Percentiles rank a stretch among this genome's conserved stretches.
These are phyloP conservation scores for Micractinium conductrix DNA, from an alignment of 139 green algal species.

Conservation along the genomic window DNA sequence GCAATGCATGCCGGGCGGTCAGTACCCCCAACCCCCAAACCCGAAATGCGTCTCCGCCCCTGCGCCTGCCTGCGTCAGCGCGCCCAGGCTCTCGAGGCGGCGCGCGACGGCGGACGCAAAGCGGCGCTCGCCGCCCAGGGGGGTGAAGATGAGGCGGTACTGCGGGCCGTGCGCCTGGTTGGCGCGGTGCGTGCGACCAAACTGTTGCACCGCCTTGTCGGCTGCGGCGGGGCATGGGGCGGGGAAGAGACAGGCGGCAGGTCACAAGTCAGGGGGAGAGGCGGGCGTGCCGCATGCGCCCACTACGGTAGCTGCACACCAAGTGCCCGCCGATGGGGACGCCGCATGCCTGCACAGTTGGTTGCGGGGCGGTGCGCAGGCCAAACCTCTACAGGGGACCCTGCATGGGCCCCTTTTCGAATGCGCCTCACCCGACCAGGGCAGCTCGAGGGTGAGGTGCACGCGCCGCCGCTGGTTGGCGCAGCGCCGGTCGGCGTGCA, in stretches of 20 bases:
- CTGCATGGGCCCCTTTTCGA: no score
- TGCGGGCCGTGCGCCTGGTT: slow-evolving; percentile 54
- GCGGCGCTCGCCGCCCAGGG: slow-evolving; percentile 86
- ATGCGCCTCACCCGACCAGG: slow-evolving; percentile 42
- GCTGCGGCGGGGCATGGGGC: slow-evolving; percentile 57
- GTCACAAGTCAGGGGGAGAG: no score
- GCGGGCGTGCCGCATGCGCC: no score
- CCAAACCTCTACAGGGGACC: no score
- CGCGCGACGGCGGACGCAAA: slow-evolving; percentile 86
- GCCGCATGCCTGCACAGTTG: no score
- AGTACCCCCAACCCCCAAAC: no score
- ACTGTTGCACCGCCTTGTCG: slow-evolving; percentile 94
- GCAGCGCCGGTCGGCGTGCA: slow-evolving; percentile 71
- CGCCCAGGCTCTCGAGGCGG: slow-evolving; percentile 85
- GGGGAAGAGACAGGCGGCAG: neutral
- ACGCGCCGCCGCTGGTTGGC: slow-evolving; percentile 68
- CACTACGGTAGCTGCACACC: no score
- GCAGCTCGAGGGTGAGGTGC: slow-evolving; percentile 91
- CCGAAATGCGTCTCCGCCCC: no score
- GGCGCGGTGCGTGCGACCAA: slow-evolving; percentile 68
- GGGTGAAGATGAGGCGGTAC: slow-evolving; percentile 78
- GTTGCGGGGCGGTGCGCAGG: no score
- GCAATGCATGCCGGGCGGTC: no score
- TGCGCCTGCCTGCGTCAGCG: slow-evolving; percentile 68
- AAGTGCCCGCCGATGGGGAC: no score